A percentile compares a stretch with the other conserved stretches of the same genome.
Conservation (phyloP, 306 rosid species). For the Clitoria ternatea region DNA sequence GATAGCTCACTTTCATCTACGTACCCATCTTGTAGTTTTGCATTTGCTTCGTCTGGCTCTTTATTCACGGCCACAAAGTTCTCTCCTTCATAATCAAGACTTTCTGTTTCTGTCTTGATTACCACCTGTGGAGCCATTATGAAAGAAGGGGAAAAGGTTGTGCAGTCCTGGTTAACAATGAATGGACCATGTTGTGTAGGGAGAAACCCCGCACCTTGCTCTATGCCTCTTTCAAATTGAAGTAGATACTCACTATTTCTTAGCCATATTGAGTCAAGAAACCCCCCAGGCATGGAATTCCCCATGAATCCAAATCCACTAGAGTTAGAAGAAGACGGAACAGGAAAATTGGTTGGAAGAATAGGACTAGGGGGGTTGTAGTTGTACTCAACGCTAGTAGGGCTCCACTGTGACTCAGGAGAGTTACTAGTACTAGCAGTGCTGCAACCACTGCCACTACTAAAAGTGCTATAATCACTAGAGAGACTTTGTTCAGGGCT, state of each 20-base stretch:
- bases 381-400: not conserved
- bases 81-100: conserved; percentile 16
- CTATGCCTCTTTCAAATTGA: not conserved
- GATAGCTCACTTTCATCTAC: conserved; percentile 45
- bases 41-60: conserved; percentile 30
- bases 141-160: not conserved
- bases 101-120: conserved; percentile 18
- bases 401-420: conserved; percentile 2
- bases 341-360: conserved; percentile 17
- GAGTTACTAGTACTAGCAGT: conserved; percentile 18
- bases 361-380: conserved; percentile 18
- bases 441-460: not conserved
- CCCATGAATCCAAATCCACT: not conserved
- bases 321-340: not conserved
- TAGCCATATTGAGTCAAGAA: not conserved
- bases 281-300: not conserved
- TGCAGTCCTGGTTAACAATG: not conserved
- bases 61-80: not conserved
- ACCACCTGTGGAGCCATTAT: not conserved
- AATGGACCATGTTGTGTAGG: not conserved
- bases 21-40: conserved; percentile 37
- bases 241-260: not conserved
- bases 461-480: conserved; percentile 6
- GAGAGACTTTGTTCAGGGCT: conserved; percentile 33
- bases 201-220: not conserved